Base-by-base conservation (phyloP, 192 early-diverging fungal genomes). In the Podila verticillata region DNA sequence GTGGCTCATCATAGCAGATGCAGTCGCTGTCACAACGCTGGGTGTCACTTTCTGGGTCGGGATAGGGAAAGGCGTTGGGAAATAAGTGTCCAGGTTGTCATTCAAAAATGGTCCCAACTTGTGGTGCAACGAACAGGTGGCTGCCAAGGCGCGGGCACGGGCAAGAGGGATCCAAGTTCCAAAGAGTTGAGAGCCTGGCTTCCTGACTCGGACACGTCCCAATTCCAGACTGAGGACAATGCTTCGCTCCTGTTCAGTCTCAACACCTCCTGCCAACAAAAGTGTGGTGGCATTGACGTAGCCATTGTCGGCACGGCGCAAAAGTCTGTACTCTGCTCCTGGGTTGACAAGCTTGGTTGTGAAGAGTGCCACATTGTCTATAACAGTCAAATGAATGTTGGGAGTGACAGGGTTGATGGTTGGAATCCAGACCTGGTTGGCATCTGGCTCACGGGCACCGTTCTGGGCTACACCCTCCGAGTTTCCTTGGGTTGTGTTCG, bases 151-250 rank as follows among this genome's bases (percentile, higher is more conserved):
- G 29, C 93, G 89, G 8, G 95, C 96, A 7, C 96, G 90, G 2
- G 87, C 83, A 28, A 98, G 87, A 10, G 96, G 96, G 60, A 98
- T 95, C 96, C 96, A 98, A 7, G 96, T 97, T 31, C 96, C 96
- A 60, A 89, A 91, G 30, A 97, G 83, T 68, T 87, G 84, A 32
- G 90, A 91, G 28, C 89, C 85, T 48, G 88, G 87, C 67, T 92
- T 88, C 15, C 92, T 90, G 73, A 91, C 87, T 57, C 94, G 91
- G 60, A 93, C 89, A 54, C 92, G 88, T 49, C 87, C 89, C 19
- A 94, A 85, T 65, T 98, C 96, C 68, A 98, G 85, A 59, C 93
- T 93, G 29, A 98, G 86, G 9, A 96, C 90, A 57, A 96, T 94
- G 64, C 89, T 93, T 15, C 92, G 89, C 65, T 98, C 96, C 58